A percentile compares a stretch with the other conserved stretches of the same genome.
phyloP scores from a whole-genome alignment of 495 filamentous ascomycete species.

The Daldinia caldariorum region DNA sequence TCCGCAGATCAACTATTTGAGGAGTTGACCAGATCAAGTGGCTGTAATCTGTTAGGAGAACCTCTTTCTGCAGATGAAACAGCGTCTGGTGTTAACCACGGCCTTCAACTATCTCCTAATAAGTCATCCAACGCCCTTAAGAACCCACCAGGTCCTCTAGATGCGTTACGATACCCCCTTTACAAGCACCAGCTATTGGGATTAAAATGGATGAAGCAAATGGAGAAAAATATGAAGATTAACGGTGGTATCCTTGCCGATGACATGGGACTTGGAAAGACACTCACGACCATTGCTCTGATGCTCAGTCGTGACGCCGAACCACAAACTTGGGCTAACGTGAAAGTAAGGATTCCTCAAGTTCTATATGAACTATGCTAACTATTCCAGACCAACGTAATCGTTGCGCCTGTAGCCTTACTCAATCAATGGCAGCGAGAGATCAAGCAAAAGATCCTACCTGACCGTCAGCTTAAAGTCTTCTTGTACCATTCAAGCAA shows the following conservation, averaged over 20 bases:
- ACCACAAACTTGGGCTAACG: constrained; percentile 78
- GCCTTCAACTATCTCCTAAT: background rate
- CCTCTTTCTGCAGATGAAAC: background rate
- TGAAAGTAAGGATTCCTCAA: constrained; percentile 83
- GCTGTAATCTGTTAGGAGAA: background rate
- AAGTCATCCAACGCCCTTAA: background rate
- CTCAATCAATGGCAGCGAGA: constrained; percentile 77
- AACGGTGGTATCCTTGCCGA: constrained; percentile 80
- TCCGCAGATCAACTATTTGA: background rate
- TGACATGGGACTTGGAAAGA: constrained; percentile 43
- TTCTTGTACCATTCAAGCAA: constrained; percentile 70
- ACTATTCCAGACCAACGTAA: constrained; percentile 74
- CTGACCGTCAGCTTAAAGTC: constrained; percentile 73
- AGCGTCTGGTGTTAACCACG: background rate
- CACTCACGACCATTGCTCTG: constrained; percentile 21
- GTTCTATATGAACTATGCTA: constrained; percentile 74
- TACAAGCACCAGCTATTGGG: constrained; percentile 84
- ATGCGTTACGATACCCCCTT: constrained; percentile 51
- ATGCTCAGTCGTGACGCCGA: constrained; percentile 10
- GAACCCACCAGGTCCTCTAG: background rate
- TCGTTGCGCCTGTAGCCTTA: constrained; percentile 86
- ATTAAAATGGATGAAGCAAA: constrained; percentile 78
- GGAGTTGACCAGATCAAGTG: too few relatives aligned
- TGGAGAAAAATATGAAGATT: constrained; percentile 71
- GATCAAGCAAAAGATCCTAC: constrained; percentile 74